Evolutionary conservation across 495 filamentous ascomycete genomes (phyloP).

Genomic region (Aspergillus cavernicola): DNA sequence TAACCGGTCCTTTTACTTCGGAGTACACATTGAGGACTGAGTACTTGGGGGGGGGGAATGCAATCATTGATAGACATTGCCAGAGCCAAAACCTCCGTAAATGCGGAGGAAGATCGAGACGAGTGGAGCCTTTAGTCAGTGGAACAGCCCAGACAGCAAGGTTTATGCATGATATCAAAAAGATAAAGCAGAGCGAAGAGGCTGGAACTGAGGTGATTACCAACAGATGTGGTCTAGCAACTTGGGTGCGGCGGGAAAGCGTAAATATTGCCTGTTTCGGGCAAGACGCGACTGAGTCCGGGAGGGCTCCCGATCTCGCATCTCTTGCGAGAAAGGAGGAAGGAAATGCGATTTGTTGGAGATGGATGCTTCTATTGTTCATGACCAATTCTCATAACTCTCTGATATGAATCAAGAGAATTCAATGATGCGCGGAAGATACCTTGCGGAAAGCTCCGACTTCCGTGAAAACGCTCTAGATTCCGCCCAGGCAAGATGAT

Average conservation of each 20-base stretch:
- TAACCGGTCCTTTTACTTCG: background rate
- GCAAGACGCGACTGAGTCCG: background rate
- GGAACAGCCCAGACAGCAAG: background rate
- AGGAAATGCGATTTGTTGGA: background rate
- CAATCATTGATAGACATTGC: no score
- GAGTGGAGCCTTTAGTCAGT: background rate
- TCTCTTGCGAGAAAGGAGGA: conserved; percentile 1
- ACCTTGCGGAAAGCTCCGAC: conserved; percentile 1
- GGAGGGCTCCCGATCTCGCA: background rate
- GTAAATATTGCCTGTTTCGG: conserved; percentile 4
- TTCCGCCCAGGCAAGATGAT: background rate
- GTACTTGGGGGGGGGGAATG: no score
- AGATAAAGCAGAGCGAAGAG: background rate
- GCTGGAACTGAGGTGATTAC: conserved; percentile 1
- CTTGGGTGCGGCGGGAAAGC: background rate
- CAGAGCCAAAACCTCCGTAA: background rate
- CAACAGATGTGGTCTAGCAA: conserved; percentile 1
- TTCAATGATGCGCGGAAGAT: background rate
- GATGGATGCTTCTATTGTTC: background rate
- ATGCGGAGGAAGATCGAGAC: background rate
- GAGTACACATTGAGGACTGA: no score
- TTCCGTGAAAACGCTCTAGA: background rate
- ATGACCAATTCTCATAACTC: background rate
- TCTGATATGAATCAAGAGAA: background rate
- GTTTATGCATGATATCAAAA: background rate